Evolutionary conservation across 2,329 filamentous ascomycete genomes (phyloP).

Genomic region (Aspergillus intermedius): DNA sequence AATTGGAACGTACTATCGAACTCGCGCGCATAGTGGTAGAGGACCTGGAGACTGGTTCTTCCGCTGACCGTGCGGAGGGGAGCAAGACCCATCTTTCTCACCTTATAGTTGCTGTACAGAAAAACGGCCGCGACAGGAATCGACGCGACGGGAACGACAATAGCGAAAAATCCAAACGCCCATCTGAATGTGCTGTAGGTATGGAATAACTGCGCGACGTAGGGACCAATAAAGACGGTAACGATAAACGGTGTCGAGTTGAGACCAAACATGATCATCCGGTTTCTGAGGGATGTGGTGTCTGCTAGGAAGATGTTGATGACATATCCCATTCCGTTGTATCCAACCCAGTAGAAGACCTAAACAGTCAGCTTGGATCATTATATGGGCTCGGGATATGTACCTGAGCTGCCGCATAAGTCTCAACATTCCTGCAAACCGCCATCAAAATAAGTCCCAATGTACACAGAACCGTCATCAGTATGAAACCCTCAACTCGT

Average conservation of each 20-base stretch:
- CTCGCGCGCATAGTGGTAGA: conserved; percentile 49
- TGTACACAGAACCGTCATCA: conserved; percentile 44
- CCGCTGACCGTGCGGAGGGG: conserved; percentile 29
- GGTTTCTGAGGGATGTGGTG: conserved; percentile 52
- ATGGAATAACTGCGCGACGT: conserved; percentile 44
- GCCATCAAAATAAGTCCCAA: conserved; percentile 56
- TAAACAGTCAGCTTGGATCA: conserved; percentile 6
- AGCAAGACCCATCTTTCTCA: conserved; percentile 47
- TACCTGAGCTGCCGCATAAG: conserved; percentile 54
- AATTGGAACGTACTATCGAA: conserved; percentile 45
- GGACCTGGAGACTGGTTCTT: conserved; percentile 40
- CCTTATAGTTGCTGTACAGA: conserved; percentile 49
- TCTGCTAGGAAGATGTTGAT: conserved; percentile 56
- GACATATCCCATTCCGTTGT: conserved; percentile 48
- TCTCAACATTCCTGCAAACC: conserved; percentile 52
- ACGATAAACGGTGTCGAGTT: conserved; percentile 55
- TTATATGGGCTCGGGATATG: neutral
- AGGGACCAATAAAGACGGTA: conserved; percentile 52
- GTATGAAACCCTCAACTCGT: conserved; percentile 50
- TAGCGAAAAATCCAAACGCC: conserved; percentile 55
- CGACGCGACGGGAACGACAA: conserved; percentile 51
- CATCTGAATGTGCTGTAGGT: conserved; percentile 50
- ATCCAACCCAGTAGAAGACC: conserved; percentile 55
- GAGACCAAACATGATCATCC: conserved; percentile 54
- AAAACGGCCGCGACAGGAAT: conserved; percentile 51